phyloP scores from a whole-genome alignment of 192 early-diverging fungal genomes.

The Paraglomus occultum region DNA sequence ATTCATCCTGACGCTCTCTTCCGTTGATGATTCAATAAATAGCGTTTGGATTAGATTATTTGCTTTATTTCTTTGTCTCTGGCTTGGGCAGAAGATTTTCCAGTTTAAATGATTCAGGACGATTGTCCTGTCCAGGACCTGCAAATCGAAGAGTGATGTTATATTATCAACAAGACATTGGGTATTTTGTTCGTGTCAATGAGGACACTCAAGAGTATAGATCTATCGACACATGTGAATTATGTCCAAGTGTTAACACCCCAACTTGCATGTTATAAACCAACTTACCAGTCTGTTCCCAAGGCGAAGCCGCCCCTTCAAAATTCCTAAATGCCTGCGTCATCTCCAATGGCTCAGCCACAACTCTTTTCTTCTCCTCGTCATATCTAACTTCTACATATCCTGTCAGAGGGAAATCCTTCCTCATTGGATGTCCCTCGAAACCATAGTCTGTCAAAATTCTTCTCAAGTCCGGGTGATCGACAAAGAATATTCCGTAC shows the following conservation, averaged over 20 bases:
- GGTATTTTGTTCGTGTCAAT: background rate
- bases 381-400: slow-evolving; percentile 99
- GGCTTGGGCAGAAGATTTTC: slow-evolving; percentile 26
- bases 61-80: slow-evolving; percentile 1
- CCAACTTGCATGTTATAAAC: too few species aligned
- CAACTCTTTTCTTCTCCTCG: slow-evolving; percentile 96
- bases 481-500: slow-evolving; percentile 95
- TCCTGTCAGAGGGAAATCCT: slow-evolving; percentile 99
- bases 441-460: slow-evolving; percentile 99
- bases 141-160: background rate
- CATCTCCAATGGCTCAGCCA: slow-evolving; percentile 94
- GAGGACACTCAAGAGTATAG: background rate
- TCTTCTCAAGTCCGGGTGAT: slow-evolving; percentile 93
- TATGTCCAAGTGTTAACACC: background rate
- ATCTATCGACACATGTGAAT: background rate
- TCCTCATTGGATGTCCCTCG: slow-evolving; percentile 91
- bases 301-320: slow-evolving; percentile 89
- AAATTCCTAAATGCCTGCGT: slow-evolving; percentile 95
- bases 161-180: background rate
- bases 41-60: background rate
- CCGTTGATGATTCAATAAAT: too few species aligned
- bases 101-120: slow-evolving; percentile 31
- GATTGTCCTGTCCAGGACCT: slow-evolving; percentile 47
- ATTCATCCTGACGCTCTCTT: too few species aligned
- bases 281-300: slow-evolving; percentile 78